phyloP scores from a whole-genome alignment of 225 moss, liverwort and hornwort species.

The Takakia lepidozioides region DNA sequence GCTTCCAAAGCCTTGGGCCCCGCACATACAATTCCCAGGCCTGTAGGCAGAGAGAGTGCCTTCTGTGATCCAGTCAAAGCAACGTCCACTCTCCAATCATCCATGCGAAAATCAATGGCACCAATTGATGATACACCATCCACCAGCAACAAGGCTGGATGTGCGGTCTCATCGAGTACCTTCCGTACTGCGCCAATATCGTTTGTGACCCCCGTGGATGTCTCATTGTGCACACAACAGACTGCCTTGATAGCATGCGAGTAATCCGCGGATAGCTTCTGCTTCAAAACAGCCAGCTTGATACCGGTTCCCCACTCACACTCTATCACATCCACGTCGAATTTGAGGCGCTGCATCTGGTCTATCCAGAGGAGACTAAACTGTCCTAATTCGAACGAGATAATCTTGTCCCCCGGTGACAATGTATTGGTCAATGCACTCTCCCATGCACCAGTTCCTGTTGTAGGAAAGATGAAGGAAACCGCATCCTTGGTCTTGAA shows the following conservation, averaged over 20 bases:
- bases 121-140: conserved; percentile 93
- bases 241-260: conserved; percentile 58
- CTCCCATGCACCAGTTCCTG: conserved; percentile 96
- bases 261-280: conserved; percentile 50
- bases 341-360: conserved; percentile 69
- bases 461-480: conserved; percentile 77
- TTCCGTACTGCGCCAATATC: conserved; percentile 64
- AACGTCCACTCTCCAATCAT: conserved; percentile 87
- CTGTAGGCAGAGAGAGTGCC: conserved; percentile 73
- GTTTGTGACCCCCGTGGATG: conserved; percentile 86
- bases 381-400: conserved; percentile 64
- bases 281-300: conserved; percentile 35
- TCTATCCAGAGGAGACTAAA: conserved; percentile 74
- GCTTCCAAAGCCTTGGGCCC: conserved; percentile 73
- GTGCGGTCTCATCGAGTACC: conserved; percentile 60
- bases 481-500: conserved; percentile 57
- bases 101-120: conserved; percentile 77
- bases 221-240: conserved; percentile 89
- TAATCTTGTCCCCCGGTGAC: conserved; percentile 69
- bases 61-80: conserved; percentile 93
- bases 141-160: conserved; percentile 81
- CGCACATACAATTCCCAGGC: conserved; percentile 80
- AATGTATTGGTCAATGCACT: conserved; percentile 83
- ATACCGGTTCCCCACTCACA: conserved; percentile 84
- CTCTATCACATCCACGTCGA: conserved; percentile 74